Evolutionary conservation across 2,329 filamentous ascomycete genomes (phyloP).

Genomic region (Trichoderma hamatum): DNA sequence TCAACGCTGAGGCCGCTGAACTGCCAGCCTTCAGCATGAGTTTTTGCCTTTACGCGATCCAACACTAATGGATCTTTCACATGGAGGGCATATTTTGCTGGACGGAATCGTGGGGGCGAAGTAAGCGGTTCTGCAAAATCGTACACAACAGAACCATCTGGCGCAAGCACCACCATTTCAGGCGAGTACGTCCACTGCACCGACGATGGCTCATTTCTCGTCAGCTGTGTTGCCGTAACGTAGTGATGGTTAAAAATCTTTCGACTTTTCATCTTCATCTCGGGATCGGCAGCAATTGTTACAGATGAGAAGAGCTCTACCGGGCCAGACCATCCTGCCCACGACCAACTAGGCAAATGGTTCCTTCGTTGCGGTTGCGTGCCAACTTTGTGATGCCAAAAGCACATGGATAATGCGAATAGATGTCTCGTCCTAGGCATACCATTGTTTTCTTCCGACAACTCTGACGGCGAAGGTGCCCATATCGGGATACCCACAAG

Average conservation of each 20-base stretch:
- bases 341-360: conserved; percentile 44
- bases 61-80: conserved; percentile 41
- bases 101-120: conserved; percentile 32
- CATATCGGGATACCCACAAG: conserved; percentile 41
- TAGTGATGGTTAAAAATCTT: conserved; percentile 43
- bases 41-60: conserved; percentile 41
- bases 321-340: conserved; percentile 42
- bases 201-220: conserved; percentile 39
- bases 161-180: conserved; percentile 36
- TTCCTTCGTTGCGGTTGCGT: conserved; percentile 33
- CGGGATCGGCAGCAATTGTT: conserved; percentile 36
- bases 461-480: conserved; percentile 32
- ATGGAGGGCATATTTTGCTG: conserved; percentile 37
- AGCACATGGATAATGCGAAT: conserved; percentile 41
- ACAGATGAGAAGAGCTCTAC: conserved; percentile 42
- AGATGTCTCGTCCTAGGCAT: conserved; percentile 38
- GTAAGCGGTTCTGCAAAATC: conserved; percentile 35
- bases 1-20: conserved; percentile 43
- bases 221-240: conserved; percentile 41
- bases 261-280: conserved; percentile 35
- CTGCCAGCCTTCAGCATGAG: conserved; percentile 39
- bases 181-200: conserved; percentile 42
- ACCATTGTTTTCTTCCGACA: background rate
- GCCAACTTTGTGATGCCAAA: conserved; percentile 42
- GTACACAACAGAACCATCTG: conserved; percentile 38